These are phyloP conservation scores for Adansonia madagascariensis DNA, from an alignment of 441 rosid species.

Conservation along the genomic window DNA sequence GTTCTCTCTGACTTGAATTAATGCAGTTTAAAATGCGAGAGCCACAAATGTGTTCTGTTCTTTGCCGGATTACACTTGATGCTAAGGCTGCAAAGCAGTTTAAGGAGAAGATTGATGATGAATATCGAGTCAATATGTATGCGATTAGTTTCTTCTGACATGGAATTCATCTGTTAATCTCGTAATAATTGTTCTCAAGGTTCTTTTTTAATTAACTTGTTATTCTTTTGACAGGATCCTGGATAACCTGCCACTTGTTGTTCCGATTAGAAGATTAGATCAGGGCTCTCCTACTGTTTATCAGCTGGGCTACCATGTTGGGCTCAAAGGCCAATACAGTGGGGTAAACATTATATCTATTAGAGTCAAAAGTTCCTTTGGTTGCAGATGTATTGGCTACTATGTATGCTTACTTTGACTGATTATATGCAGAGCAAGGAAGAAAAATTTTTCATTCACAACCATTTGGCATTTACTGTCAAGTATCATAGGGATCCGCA, in stretches of 20 bases:
- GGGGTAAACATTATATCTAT: slow-evolving; percentile 49
- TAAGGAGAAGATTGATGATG: slow-evolving; percentile 74
- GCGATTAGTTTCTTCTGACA: slow-evolving; percentile 15
- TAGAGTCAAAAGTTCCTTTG: slow-evolving; percentile 5
- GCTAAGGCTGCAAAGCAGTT: slow-evolving; percentile 54
- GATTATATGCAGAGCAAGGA: slow-evolving; percentile 55
- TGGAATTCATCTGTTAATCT: neutral
- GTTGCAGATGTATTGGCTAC: slow-evolving; percentile 3
- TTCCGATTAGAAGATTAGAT: slow-evolving; percentile 58
- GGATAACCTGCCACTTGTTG: slow-evolving; percentile 74
- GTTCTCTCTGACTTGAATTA: slow-evolving; percentile 23
- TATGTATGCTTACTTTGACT: slow-evolving; percentile 22
- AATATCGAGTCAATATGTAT: slow-evolving; percentile 73
- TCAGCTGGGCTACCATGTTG: slow-evolving; percentile 73
- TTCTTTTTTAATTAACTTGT: slow-evolving; percentile 23
- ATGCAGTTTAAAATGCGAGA: slow-evolving; percentile 72
- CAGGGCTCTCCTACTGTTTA: slow-evolving; percentile 60
- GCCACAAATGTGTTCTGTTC: slow-evolving; percentile 60
- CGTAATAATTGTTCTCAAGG: neutral
- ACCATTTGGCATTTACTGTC: slow-evolving; percentile 68
- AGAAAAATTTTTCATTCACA: slow-evolving; percentile 64
- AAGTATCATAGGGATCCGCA: slow-evolving; percentile 62
- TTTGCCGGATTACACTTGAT: slow-evolving; percentile 53
- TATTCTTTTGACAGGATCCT: slow-evolving; percentile 55
- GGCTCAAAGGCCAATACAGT: slow-evolving; percentile 68